Base-by-base conservation (phyloP, 345 rosid species). In the Leavenworthia alabamica region DNA sequence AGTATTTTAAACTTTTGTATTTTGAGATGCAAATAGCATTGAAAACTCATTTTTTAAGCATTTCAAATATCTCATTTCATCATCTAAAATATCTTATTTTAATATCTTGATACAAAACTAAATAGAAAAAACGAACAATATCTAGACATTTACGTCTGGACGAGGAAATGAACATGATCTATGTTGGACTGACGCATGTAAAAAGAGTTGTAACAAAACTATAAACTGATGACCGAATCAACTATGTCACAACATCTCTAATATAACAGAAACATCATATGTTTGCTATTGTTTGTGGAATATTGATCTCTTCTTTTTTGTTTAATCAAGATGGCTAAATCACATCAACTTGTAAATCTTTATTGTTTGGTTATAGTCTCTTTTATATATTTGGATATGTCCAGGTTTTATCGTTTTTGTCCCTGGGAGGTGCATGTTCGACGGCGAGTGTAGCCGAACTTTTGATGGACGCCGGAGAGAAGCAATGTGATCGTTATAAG, bases 361-460 rank as follows among this genome's bases (percentile, higher is more conserved):
- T 42, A 29, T 24, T 62, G 22, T 36, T 16, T 40, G 23, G 39
- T 28, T 39, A 14, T 26, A 10, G 51, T n/a, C 1, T 52, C 28
- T 14, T 20, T 13, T 5, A 11, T 23, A 46, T 22, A 41, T 3
- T 15, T 51, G 32, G 4, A 35, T 8, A 37, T 15, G 43, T 35
- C 20, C 77, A 86, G 95, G 77, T 75, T 62, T 36, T 82, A 43
- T 70, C 90, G 14, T 78, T 68, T 66, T 75, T 84, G 27, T 75
- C 88, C 6, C 43, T 87, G 31, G 84, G 84, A 14, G 81, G 88
- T 40, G 88, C 88, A 36, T 72, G 79, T 50, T 79, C 90, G 44
- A 64, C 86, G 20, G 81, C 80, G 8, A 77, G 86, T 9, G 85
- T 84, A 9, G 58, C 85, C 6, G 71, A 51, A 43, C 29, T 79